Evolutionary conservation across 768 basidiomycete species (phyloP), one percentile per base, ranked within the genome.

Genomic region (Galerina sulciceps): DNA sequence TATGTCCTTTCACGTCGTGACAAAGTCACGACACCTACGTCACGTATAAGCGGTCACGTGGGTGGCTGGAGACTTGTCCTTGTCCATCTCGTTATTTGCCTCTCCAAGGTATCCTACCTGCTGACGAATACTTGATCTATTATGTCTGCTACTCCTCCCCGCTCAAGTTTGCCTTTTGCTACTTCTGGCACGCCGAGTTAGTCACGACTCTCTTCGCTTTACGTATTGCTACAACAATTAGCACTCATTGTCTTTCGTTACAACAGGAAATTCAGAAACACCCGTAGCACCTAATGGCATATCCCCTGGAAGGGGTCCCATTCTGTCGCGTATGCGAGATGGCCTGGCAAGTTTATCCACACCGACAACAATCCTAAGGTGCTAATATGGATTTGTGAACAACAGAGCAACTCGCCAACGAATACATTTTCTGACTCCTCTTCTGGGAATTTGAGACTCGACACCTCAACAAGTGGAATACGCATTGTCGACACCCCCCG

Each of bases 1-100:
- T n/a, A 9, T 57, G 45, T 53, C 57, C 63, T 57, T 73, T 73
- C 75, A 75, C 73, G 74, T 57, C 67, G 76, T 77, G 75, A 78
- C 75, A 45, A 64, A 54, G 72, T 78, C 75, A 75, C 70, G 70
- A 65, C 53, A 59, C 53, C n/a, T 46, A 69, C 65, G 48, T 62
- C 22, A 60, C 63, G 54, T 47, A 52, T 54, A 38, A 10, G 9
- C 35, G n/a, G 26, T 31, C 26, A 31, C 26, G 26, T 31, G 26
- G n/a, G n/a, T n/a, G n/a, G n/a, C n/a, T n/a, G n/a, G n/a, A n/a
- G n/a, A n/a, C n/a, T n/a, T n/a, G 26, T 31, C 26, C 26, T 31
- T 31, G 26, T 31, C 4, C 26, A 31, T 31, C 26, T 31, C 1
- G 26, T 8, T 6, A 4, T 31, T 31, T 31, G 26, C 31, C 42